Base-by-base conservation (phyloP, 2,329 filamentous ascomycete genomes). In the Ramularia collo-cygni region DNA sequence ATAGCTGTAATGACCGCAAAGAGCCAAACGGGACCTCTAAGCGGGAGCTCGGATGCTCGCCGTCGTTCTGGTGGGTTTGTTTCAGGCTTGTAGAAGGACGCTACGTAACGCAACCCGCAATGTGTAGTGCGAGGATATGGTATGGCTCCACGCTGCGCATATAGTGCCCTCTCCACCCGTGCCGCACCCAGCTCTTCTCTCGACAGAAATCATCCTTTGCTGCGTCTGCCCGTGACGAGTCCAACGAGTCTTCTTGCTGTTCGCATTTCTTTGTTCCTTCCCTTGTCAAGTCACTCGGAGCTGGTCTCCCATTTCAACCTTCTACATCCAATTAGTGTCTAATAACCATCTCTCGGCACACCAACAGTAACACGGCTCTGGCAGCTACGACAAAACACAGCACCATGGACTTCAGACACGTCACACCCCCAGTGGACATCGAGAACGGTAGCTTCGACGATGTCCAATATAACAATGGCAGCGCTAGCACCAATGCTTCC, bases 361-460 rank as follows among this genome's bases (percentile, higher is more conserved):
- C 42, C 34, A 27, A 42, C 24, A 39, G 34, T 28, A 36, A 13
- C 30, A 39, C n/a, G 5, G 40, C 46, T 46, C 50, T 47, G 44
- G 47, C 35, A 51, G 46, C 43, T 39, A 19, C 32, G 10, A 48
- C 38, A 42, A 48, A n/a, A n/a, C n/a, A 45, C 53, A 18, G 56
- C 46, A 48, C 59, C 38, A 63, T 71, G 67, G 68, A 62, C 50
- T 61, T 58, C 52, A 64, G 66, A 53, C 65, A 69, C 39, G 56
- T 64, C 44, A 71, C 68, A 36, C 68, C 68, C 19, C 67, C 67
- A 26, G 56, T 59, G 27, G 52, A 60, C 31, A 52, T 62, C 40
- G 53, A 52, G n/a, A 35, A 47, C 17, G 49, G 50, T 34, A 47
- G 47, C 27, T 56, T 47, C 39, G 46, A 53, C 18, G 46, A 49